phyloP scores from a whole-genome alignment of 2,329 filamentous ascomycete genomes.

The Tolypocladium nubicola region DNA sequence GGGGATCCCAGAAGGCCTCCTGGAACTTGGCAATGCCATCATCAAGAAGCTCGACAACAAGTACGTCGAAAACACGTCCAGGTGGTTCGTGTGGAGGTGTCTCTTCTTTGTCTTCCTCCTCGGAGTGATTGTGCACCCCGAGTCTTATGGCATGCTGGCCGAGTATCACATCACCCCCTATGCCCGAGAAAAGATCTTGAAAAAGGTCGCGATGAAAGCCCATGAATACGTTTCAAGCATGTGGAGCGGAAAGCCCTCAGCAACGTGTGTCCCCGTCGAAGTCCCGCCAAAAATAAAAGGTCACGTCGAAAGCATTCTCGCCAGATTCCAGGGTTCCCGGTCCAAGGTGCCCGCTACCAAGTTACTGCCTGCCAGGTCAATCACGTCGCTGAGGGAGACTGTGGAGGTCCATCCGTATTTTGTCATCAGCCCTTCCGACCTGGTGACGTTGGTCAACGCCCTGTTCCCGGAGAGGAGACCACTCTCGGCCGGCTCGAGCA shows the following conservation, averaged over 20 bases:
- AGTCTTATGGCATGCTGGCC: slow-evolving; percentile 68
- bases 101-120: slow-evolving; percentile 82
- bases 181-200: slow-evolving; percentile 70
- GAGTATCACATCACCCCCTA: slow-evolving; percentile 90
- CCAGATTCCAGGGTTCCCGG: slow-evolving; percentile 47
- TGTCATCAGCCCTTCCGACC: slow-evolving; percentile 68
- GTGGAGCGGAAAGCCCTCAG: slow-evolving; percentile 55
- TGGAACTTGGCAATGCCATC: slow-evolving; percentile 79
- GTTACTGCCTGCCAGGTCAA: slow-evolving; percentile 59
- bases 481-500: slow-evolving; percentile 50
- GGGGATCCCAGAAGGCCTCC: slow-evolving; percentile 74
- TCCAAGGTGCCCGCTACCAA: slow-evolving; percentile 41
- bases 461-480: slow-evolving; percentile 69
- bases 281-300: slow-evolving; percentile 52
- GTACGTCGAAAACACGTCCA: slow-evolving; percentile 62
- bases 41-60: slow-evolving; percentile 64
- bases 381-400: slow-evolving; percentile 65
- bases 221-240: slow-evolving; percentile 73
- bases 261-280: slow-evolving; percentile 33
- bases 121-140: slow-evolving; percentile 77
- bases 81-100: slow-evolving; percentile 83
- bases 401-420: slow-evolving; percentile 70
- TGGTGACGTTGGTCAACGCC: slow-evolving; percentile 70
- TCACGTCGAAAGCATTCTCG: slow-evolving; percentile 63
- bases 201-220: slow-evolving; percentile 70